Percentiles rank a stretch among this genome's conserved stretches.
Evolutionary conservation across 2,329 filamentous ascomycete genomes (phyloP).

Genomic region (Alternaria arbusti): DNA sequence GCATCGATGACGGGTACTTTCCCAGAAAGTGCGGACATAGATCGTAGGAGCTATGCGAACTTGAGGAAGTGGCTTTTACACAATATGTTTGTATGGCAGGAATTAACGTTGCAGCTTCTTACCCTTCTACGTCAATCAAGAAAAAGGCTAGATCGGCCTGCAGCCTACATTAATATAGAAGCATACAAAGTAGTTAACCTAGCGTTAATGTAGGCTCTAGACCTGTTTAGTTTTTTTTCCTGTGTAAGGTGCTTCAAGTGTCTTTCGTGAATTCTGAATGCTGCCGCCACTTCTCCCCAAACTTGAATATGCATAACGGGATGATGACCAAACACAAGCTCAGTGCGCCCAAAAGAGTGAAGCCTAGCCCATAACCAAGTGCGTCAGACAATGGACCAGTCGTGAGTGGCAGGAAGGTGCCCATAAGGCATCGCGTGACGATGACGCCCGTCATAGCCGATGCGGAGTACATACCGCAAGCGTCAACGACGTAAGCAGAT

Average conservation of each 20-base stretch:
- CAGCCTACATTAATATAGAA: neutral
- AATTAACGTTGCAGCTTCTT: neutral
- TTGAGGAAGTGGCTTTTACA: neutral
- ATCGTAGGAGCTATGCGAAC: neutral
- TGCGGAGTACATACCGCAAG: slow-evolving; percentile 62
- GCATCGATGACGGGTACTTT: neutral
- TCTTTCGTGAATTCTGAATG: slow-evolving; percentile 56
- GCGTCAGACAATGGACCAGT: slow-evolving; percentile 56
- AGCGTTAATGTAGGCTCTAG: neutral
- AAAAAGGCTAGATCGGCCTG: neutral
- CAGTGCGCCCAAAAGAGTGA: slow-evolving; percentile 54
- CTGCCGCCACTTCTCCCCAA: slow-evolving; percentile 61
- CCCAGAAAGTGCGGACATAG: neutral
- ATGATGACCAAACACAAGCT: slow-evolving; percentile 58
- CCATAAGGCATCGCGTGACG: slow-evolving; percentile 61
- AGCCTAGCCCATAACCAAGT: slow-evolving; percentile 61
- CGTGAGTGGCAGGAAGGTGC: slow-evolving; percentile 63
- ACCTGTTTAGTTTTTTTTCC: neutral
- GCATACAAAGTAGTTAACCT: neutral
- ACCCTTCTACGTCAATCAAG: neutral
- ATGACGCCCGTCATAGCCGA: slow-evolving; percentile 65
- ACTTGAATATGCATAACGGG: slow-evolving; percentile 58
- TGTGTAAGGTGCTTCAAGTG: slow-evolving; percentile 6
- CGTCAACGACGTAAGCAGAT: slow-evolving; percentile 64
- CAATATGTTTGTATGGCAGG: neutral